These are phyloP conservation scores for Ambrosiella xylebori DNA, from an alignment of 2,329 filamentous ascomycete species.

Conservation along the genomic window DNA sequence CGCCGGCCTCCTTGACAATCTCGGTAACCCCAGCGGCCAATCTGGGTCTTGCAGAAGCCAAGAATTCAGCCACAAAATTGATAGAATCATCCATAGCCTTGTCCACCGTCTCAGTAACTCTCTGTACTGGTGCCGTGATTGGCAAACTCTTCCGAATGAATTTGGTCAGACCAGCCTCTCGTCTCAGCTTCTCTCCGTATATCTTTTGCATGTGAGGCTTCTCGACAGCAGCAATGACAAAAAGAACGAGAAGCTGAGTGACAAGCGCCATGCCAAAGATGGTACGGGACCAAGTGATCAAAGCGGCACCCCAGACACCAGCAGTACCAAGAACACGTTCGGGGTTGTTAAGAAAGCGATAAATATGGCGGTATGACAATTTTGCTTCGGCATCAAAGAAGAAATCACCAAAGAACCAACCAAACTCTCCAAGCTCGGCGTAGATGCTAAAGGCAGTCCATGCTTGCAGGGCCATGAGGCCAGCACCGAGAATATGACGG, in stretches of 20 bases:
- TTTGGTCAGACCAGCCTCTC: slow-evolving; percentile 80
- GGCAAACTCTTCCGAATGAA: slow-evolving; percentile 79
- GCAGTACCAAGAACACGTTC: slow-evolving; percentile 86
- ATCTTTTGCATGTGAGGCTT: slow-evolving; percentile 97
- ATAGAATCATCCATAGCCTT: slow-evolving; percentile 71
- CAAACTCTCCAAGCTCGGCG: slow-evolving; percentile 89
- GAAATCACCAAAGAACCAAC: slow-evolving; percentile 98
- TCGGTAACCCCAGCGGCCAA: slow-evolving; percentile 72
- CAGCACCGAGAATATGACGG: slow-evolving; percentile 68
- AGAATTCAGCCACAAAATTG: slow-evolving; percentile 77
- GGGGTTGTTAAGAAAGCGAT: slow-evolving; percentile 94
- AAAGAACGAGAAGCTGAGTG: slow-evolving; percentile 69
- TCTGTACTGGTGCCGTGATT: slow-evolving; percentile 47
- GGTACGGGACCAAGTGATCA: slow-evolving; percentile 78
- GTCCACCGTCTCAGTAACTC: slow-evolving; percentile 74
- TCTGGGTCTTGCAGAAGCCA: slow-evolving; percentile 72
- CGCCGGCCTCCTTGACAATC: slow-evolving; percentile 73
- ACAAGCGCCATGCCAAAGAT: slow-evolving; percentile 76
- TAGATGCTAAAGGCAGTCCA: slow-evolving; percentile 93
- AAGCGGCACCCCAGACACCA: slow-evolving; percentile 84
- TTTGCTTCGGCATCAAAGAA: slow-evolving; percentile 84
- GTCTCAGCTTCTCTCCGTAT: slow-evolving; percentile 67
- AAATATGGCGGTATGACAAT: slow-evolving; percentile 91
- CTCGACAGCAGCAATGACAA: slow-evolving; percentile 84
- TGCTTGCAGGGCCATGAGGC: slow-evolving; percentile 68